Conservation (phyloP, 2,329 filamentous ascomycete species). For the Trichothecium sympodiale region DNA sequence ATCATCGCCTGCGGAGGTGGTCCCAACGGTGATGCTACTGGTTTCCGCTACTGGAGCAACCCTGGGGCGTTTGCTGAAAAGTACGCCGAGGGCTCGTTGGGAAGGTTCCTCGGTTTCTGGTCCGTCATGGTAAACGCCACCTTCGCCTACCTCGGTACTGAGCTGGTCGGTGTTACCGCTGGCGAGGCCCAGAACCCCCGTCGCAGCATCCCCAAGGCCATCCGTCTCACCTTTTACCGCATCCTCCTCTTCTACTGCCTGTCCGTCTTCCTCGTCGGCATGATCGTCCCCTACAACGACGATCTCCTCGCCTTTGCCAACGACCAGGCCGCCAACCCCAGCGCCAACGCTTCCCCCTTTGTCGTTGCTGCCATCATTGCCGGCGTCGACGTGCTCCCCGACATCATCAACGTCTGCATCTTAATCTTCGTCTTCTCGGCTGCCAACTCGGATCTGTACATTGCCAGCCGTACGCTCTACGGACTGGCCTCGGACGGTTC, state of each 20-base stretch:
- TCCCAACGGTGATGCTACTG: conserved; percentile 48
- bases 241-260: conserved; percentile 73
- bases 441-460: conserved; percentile 69
- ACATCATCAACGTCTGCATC: conserved; percentile 65
- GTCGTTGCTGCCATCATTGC: conserved; percentile 61
- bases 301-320: conserved; percentile 46
- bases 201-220: conserved; percentile 64
- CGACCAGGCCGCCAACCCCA: conserved; percentile 15
- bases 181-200: conserved; percentile 63
- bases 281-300: conserved; percentile 65
- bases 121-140: conserved; percentile 64
- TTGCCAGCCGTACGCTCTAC: conserved; percentile 61
- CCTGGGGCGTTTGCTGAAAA: conserved; percentile 36
- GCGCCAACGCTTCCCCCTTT: conserved; percentile 51
- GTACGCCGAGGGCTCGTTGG: conserved; percentile 17
- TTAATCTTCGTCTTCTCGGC: conserved; percentile 67
- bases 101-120: conserved; percentile 55
- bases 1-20: conserved; percentile 55
- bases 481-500: conserved; percentile 62
- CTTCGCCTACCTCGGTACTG: conserved; percentile 66
- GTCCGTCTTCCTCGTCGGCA: conserved; percentile 63
- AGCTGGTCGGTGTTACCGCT: conserved; percentile 34
- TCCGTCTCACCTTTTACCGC: conserved; percentile 72
- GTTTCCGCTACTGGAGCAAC: conserved; percentile 55
- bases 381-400: conserved; percentile 49